These are phyloP conservation scores for Podila horticola DNA, from an alignment of 192 early-diverging fungal genomes.

Conservation along the genomic window DNA sequence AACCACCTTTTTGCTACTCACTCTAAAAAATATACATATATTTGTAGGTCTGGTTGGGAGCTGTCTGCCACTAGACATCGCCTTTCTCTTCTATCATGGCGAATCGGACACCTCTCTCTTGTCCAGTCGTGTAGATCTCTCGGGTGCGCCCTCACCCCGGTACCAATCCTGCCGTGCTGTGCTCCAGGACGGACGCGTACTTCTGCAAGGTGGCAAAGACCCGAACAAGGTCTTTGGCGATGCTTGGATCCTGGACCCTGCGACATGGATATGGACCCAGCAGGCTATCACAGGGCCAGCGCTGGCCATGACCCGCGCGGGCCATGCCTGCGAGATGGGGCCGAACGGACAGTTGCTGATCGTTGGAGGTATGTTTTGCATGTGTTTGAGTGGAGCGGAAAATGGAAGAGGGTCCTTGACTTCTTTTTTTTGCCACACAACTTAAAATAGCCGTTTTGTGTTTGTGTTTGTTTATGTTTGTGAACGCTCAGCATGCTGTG, in stretches of 20 bases:
- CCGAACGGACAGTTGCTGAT: constrained; percentile 38
- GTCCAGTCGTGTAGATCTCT: not conserved
- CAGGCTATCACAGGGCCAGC: constrained; percentile 9
- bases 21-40: not conserved
- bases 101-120: not conserved
- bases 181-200: constrained; percentile 22
- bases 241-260: constrained; percentile 29
- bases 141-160: constrained; percentile 4
- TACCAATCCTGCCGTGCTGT: constrained; percentile 23
- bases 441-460: too few species aligned
- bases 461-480: too few species aligned
- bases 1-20: too few species aligned
- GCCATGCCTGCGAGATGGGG: constrained; percentile 37
- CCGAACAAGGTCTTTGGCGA: constrained; percentile 6
- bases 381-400: not conserved
- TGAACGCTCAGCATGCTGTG: not conserved
- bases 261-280: constrained; percentile 15
- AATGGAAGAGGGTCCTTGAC: too few species aligned
- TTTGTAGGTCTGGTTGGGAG: not conserved
- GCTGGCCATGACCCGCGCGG: constrained; percentile 21
- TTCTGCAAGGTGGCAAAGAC: constrained; percentile 37
- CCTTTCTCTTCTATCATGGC: not conserved
- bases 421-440: not conserved
- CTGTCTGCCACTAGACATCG: not conserved
- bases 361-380: constrained; percentile 31